A percentile compares a stretch with the other conserved stretches of the same genome.
Conservation (phyloP, 257 asterid genomes). For the Rhazya stricta region DNA sequence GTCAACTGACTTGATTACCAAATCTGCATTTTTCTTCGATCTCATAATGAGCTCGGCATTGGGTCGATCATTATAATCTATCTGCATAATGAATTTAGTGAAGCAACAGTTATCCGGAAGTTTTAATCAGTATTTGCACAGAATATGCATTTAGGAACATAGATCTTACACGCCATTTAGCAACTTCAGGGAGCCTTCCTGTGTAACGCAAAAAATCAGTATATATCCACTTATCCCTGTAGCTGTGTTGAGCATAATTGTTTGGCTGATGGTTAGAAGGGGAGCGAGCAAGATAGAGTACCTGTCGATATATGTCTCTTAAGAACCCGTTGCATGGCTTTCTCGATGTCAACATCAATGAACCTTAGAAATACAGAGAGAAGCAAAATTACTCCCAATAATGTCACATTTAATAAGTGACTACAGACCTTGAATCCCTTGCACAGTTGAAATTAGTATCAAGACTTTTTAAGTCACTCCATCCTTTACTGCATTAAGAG, state of each 20-base stretch:
- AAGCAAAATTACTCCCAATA: not conserved
- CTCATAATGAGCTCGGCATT: constrained; percentile 80
- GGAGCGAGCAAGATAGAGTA: constrained; percentile 10
- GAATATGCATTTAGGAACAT: not conserved
- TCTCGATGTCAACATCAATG: constrained; percentile 67
- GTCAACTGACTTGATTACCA: constrained; percentile 73
- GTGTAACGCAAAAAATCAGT: constrained; percentile 24
- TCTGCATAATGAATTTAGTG: constrained; percentile 38
- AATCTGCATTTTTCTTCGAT: constrained; percentile 67
- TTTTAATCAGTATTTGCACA: not conserved
- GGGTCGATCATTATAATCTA: constrained; percentile 79
- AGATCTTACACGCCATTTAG: constrained; percentile 75
- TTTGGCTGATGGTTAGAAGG: not conserved
- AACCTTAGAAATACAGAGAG: constrained; percentile 48
- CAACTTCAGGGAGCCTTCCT: constrained; percentile 81
- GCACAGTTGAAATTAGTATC: not conserved
- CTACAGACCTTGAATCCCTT: not conserved
- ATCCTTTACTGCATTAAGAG: not conserved
- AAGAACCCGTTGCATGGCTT: constrained; percentile 80
- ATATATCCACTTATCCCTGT: not conserved
- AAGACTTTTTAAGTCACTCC: not conserved
- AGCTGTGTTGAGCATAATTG: not conserved
- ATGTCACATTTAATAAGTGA: too few species aligned
- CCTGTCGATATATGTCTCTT: constrained; percentile 88
- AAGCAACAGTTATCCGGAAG: constrained; percentile 12